These are phyloP conservation scores for Pythium utonaiense DNA, from an alignment of 352 stramenopile genomes.

Conservation along the genomic window DNA sequence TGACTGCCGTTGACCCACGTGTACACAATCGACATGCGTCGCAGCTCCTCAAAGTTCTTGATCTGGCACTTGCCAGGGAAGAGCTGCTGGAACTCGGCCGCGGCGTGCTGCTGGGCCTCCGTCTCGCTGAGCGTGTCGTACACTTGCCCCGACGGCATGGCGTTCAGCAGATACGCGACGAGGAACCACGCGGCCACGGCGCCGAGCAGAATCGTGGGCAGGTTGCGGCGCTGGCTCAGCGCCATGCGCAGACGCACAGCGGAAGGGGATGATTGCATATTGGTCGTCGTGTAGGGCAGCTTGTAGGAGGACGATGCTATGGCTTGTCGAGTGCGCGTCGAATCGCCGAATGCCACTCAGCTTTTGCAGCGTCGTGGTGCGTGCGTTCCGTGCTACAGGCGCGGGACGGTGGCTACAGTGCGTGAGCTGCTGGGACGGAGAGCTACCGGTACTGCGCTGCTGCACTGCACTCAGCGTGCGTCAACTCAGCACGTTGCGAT, in stretches of 20 bases:
- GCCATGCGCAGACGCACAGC: conserved; percentile 68
- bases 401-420: too few species aligned
- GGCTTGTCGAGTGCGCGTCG: background rate
- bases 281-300: too few species aligned
- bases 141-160: conserved; percentile 30
- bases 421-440: too few species aligned
- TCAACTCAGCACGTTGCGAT: too few species aligned
- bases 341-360: conserved; percentile 2
- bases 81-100: conserved; percentile 45
- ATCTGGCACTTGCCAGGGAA: conserved; percentile 80
- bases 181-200: conserved; percentile 36
- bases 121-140: conserved; percentile 29
- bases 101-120: conserved; percentile 37
- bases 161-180: conserved; percentile 41
- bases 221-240: conserved; percentile 56
- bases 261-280: conserved; percentile 47
- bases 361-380: background rate
- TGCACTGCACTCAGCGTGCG: too few species aligned
- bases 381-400: background rate
- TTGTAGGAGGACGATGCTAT: background rate
- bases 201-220: conserved; percentile 47
- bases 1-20: conserved; percentile 87
- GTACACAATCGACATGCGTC: conserved; percentile 87
- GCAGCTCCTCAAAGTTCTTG: conserved; percentile 82
- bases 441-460: too few species aligned